Conservation (phyloP, 805 yeast genomes). For the Scheffersomyces coipomensis region DNA sequence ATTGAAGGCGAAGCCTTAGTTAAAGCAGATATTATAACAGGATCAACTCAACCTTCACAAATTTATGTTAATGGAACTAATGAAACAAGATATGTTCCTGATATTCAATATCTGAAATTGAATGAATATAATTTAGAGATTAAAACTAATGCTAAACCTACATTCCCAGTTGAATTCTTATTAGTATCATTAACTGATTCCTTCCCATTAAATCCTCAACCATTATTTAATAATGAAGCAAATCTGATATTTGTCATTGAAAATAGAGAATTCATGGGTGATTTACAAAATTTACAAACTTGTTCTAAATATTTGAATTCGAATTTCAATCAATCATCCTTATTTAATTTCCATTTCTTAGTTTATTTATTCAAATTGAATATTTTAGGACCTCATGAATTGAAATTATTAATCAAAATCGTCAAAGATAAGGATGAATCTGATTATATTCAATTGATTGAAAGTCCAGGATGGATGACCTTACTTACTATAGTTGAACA, state of each 20-base stretch:
- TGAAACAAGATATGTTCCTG: slow-evolving; percentile 85
- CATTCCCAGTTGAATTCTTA: slow-evolving; percentile 89
- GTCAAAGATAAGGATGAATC: slow-evolving; percentile 42
- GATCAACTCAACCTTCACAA: slow-evolving; percentile 88
- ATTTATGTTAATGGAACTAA: slow-evolving; percentile 78
- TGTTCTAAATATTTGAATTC: slow-evolving; percentile 50
- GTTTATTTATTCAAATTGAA: slow-evolving; percentile 55
- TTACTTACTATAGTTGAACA: slow-evolving; percentile 52
- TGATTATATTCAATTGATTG: slow-evolving; percentile 51
- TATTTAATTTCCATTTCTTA: slow-evolving; percentile 78
- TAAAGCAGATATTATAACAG: slow-evolving; percentile 78
- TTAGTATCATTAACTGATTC: slow-evolving; percentile 90
- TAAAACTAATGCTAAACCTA: slow-evolving; percentile 85
- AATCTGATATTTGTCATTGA: slow-evolving; percentile 70
- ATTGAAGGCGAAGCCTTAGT: slow-evolving; percentile 85
- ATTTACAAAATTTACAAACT: slow-evolving; percentile 62
- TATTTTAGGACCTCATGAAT: slow-evolving; percentile 58
- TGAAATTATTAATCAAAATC: slow-evolving; percentile 44
- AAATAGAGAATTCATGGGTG: slow-evolving; percentile 74
- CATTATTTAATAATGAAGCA: slow-evolving; percentile 43
- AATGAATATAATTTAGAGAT: slow-evolving; percentile 89
- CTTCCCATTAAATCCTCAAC: slow-evolving; percentile 66
- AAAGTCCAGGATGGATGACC: slow-evolving; percentile 82
- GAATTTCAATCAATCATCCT: slow-evolving; percentile 26
- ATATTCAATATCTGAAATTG: slow-evolving; percentile 76